A percentile compares a stretch with the other conserved stretches of the same genome.
These are phyloP conservation scores for Trametes cinnabarina DNA, from an alignment of 768 basidiomycete genomes.

Conservation along the genomic window DNA sequence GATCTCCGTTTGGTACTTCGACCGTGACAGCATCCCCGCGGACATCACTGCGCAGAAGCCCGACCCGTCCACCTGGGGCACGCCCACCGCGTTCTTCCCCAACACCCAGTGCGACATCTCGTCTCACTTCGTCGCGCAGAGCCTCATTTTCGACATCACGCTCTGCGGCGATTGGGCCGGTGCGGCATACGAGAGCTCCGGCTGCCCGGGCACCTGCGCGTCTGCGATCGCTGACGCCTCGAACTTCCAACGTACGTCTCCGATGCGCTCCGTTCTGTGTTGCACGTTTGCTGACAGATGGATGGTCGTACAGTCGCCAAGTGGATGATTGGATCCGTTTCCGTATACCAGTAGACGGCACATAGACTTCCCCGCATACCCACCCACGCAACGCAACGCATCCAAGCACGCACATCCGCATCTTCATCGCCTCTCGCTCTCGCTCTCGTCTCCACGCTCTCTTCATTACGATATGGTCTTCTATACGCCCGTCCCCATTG, in stretches of 20 bases:
- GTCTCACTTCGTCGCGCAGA: constrained; percentile 37
- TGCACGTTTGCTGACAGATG: constrained; percentile 6
- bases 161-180: constrained; percentile 47
- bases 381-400: constrained; percentile 2
- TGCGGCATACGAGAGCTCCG: constrained; percentile 27
- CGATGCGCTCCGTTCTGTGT: not conserved
- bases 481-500: constrained; percentile 5
- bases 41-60: constrained; percentile 37
- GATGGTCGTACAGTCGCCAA: constrained; percentile 41
- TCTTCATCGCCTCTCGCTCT: not conserved
- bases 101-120: constrained; percentile 35
- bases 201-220: constrained; percentile 36
- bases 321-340: constrained; percentile 57
- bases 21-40: constrained; percentile 34
- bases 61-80: constrained; percentile 42
- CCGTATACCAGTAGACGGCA: constrained; percentile 43
- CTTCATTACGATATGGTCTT: constrained; percentile 3
- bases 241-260: constrained; percentile 46
- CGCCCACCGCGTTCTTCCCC: constrained; percentile 39
- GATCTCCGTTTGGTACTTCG: constrained; percentile 49
- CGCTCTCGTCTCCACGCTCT: not conserved
- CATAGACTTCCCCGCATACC: constrained; percentile 10
- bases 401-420: constrained; percentile 3
- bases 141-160: constrained; percentile 41
- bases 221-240: constrained; percentile 48